phyloP scores from a whole-genome alignment of 441 rosid species.

The Mallotus japonicus region DNA sequence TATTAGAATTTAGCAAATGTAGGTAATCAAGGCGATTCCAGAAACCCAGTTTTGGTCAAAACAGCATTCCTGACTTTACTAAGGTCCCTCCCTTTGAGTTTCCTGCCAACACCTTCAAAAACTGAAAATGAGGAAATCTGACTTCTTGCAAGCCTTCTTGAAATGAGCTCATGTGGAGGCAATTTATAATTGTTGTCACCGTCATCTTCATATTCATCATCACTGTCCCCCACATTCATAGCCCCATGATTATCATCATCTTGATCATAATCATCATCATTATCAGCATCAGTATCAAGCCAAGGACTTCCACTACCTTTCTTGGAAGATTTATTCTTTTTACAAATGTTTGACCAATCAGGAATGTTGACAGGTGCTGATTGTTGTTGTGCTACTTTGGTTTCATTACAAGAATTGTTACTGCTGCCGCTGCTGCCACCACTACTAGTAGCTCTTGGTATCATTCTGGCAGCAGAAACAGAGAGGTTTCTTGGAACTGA shows the following conservation, averaged over 20 bases:
- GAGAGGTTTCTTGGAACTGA: conserved; percentile 33
- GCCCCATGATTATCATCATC: conserved; percentile 12
- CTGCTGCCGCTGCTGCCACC: conserved; percentile 23
- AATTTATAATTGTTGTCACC: conserved; percentile 31
- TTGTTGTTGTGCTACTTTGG: conserved; percentile 36
- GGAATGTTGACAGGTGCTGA: conserved; percentile 79
- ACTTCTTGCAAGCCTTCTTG: conserved; percentile 55
- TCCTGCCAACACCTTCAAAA: conserved; percentile 85
- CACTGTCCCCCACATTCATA: conserved; percentile 13
- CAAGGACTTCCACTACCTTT: conserved; percentile 6
- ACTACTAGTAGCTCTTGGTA: conserved; percentile 37
- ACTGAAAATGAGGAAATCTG: conserved; percentile 69
- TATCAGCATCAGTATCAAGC: conserved; percentile 12
- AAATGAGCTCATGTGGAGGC: conserved; percentile 73
- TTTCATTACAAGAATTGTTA: conserved; percentile 25
- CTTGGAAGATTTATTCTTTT: conserved; percentile 31
- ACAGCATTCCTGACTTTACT: conserved; percentile 72
- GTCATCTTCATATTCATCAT: conserved; percentile 32
- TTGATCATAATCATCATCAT: conserved; percentile 6
- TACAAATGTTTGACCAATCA: conserved; percentile 54
- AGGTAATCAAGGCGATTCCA: conserved; percentile 43
- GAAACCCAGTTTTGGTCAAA: conserved; percentile 83
- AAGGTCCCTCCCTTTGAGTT: conserved; percentile 81
- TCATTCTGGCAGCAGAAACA: conserved; percentile 49
- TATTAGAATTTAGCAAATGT: not conserved